phyloP scores from a whole-genome alignment of 2,329 filamentous ascomycete genomes.

The Thielaviopsis euricoi region DNA sequence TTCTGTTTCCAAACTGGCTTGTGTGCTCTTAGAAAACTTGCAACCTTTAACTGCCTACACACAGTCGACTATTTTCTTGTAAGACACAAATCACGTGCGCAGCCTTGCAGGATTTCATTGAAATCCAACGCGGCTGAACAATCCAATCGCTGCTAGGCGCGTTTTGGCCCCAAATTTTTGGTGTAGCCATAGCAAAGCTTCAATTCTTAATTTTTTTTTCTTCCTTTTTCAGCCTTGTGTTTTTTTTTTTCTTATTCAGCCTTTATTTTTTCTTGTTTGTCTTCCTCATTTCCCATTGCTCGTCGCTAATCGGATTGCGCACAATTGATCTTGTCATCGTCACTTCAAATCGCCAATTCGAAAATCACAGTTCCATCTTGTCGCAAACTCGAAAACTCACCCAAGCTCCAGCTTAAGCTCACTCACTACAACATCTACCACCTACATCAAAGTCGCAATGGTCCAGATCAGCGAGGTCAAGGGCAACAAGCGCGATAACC shows the following conservation, averaged over 20 bases:
- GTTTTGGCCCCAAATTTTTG: conserved; percentile 6
- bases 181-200: background rate
- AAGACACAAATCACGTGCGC: conserved; percentile 9
- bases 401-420: too few species aligned
- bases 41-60: too few species aligned
- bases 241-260: background rate
- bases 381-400: too few species aligned
- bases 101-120: conserved; percentile 12
- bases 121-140: conserved; percentile 10
- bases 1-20: background rate
- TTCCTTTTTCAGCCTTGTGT: background rate
- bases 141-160: conserved; percentile 5
- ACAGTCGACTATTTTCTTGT: background rate
- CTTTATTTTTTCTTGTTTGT: background rate
- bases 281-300: background rate
- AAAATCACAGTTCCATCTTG: too few species aligned
- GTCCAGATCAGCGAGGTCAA: conserved; percentile 90
- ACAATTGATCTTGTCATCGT: too few species aligned
- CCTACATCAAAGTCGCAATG: conserved; percentile 30
- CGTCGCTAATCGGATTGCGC: background rate
- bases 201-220: background rate
- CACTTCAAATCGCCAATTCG: too few species aligned
- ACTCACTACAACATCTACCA: too few species aligned
- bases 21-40: background rate
- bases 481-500: conserved; percentile 84